Conservation (phyloP, 2,329 filamentous ascomycete species). For the Ophiosphaerella korrae region DNA sequence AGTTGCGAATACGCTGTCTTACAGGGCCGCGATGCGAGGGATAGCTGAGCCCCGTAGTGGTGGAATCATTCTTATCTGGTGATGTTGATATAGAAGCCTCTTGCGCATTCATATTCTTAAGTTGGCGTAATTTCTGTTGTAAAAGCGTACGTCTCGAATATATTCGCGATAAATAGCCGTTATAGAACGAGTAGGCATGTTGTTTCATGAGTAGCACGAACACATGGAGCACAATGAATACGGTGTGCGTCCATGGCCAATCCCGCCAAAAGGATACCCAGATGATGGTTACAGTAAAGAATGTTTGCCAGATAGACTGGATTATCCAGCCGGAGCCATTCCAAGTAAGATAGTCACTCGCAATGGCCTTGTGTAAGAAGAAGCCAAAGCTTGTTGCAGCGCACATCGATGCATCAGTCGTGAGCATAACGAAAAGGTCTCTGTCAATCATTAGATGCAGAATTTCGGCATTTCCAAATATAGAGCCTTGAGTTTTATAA, state of each 20-base stretch:
- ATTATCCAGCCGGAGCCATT: conserved; percentile 72
- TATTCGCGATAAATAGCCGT: conserved; percentile 65
- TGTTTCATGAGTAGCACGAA: conserved; percentile 84
- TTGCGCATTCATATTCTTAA: conserved; percentile 60
- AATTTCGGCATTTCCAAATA: conserved; percentile 74
- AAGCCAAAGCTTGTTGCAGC: conserved; percentile 68
- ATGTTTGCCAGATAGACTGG: conserved; percentile 74
- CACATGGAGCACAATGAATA: conserved; percentile 76
- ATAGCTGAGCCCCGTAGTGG: conserved; percentile 22
- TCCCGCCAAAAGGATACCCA: conserved; percentile 71
- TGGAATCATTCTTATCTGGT: conserved; percentile 1
- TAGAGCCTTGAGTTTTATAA: conserved; percentile 69
- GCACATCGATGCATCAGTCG: conserved; percentile 74
- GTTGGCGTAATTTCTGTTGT: conserved; percentile 59
- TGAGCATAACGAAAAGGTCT: conserved; percentile 56
- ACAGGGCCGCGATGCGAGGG: conserved; percentile 7
- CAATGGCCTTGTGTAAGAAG: conserved; percentile 66
- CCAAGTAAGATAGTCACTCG: conserved; percentile 69
- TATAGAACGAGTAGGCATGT: conserved; percentile 80
- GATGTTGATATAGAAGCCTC: conserved; percentile 42
- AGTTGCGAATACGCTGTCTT: conserved; percentile 41
- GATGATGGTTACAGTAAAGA: conserved; percentile 66
- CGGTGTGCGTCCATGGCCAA: conserved; percentile 84
- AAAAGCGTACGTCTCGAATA: conserved; percentile 57
- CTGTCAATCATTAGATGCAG: conserved; percentile 68